Base-by-base conservation (phyloP, 208 protist genomes). In the Herpetomonas muscarum region DNA sequence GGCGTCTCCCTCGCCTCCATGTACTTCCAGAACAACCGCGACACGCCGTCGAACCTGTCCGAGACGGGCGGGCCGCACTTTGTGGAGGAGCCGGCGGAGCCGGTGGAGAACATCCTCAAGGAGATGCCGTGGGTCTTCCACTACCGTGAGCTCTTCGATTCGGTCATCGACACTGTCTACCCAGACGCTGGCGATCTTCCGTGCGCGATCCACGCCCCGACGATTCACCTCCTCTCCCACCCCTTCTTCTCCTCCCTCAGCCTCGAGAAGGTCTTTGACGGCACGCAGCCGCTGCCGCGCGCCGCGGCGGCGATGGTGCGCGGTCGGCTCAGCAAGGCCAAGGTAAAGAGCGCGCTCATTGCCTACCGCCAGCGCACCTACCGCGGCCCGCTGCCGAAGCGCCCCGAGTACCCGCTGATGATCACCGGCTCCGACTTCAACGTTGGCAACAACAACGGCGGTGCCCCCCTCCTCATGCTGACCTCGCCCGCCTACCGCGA, bases 71-170 rank as follows among this genome's bases (percentile, higher is more conserved):
- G 63, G 42, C 55, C 50, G 4, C 46, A 62, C 26, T 31, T 26
- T 7, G 24, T 28, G 36, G 60, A 59, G 32, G 60, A 59, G 28
- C 39, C 22, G 10, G 60, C 39, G 2, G 54, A 22, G 24, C 48
- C 13, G 26, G 25, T 22, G 22, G 56, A 78, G 55, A 87, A 84
- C 55, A 52, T 76, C 17, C 46, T 85, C 32, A 55, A 61, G 52
- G 70, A 76, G 3, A 82, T 88, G 76, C 67, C 65, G 62, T 85
- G 70, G 69, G 21, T 89, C 10, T 76, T 89, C 41, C 63, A 78
- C 48, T 64, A 81, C 61, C 77, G 81, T 30, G 72, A 81, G 34
- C 74, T 87, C 34, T 81, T 85, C 52, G 74, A 90, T 54, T 67
- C 75, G 3, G 54, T 90, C 28, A 45, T 90, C 22, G 75, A 86